Percentiles rank a stretch among this genome's conserved stretches.
phyloP scores from a whole-genome alignment of 2,329 filamentous ascomycete species.

The Phialemonium atrogriseum region DNA sequence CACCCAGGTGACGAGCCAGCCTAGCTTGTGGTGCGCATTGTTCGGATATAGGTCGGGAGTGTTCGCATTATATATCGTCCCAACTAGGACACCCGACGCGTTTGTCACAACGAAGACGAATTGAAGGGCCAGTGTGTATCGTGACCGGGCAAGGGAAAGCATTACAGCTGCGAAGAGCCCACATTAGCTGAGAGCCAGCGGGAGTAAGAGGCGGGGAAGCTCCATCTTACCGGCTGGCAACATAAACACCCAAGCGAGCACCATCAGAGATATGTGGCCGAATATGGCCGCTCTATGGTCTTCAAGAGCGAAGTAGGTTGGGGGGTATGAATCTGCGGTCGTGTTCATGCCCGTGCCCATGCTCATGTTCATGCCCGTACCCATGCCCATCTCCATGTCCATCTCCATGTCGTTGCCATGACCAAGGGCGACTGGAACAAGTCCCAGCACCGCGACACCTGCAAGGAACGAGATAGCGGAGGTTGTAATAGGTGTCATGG shows the following conservation, averaged over 20 bases:
- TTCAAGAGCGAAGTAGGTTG: slow-evolving; percentile 52
- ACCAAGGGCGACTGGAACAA: slow-evolving; percentile 18
- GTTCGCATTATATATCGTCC: slow-evolving; percentile 65
- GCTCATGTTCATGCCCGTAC: neutral
- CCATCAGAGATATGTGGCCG: slow-evolving; percentile 63
- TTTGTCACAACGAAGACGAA: slow-evolving; percentile 59
- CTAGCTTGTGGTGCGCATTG: slow-evolving; percentile 82
- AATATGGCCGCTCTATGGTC: slow-evolving; percentile 51
- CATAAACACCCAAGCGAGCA: slow-evolving; percentile 62
- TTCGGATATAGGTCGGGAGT: slow-evolving; percentile 82
- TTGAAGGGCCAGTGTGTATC: slow-evolving; percentile 62
- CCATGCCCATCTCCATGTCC: slow-evolving; percentile 16
- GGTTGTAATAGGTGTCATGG: slow-evolving; percentile 1
- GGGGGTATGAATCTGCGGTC: slow-evolving; percentile 23
- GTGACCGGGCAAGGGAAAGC: slow-evolving; percentile 74
- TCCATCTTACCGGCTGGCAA: slow-evolving; percentile 62
- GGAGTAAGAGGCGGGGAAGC: neutral
- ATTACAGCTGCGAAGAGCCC: slow-evolving; percentile 56
- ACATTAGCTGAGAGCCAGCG: slow-evolving; percentile 17
- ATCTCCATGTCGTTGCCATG: slow-evolving; percentile 20
- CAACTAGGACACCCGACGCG: slow-evolving; percentile 54
- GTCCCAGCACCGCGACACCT: slow-evolving; percentile 15
- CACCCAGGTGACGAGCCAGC: slow-evolving; percentile 74
- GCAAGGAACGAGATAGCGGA: slow-evolving; percentile 10
- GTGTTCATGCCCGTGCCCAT: slow-evolving; percentile 1